These are phyloP conservation scores for Metarhizium humberi DNA, from an alignment of 2,329 filamentous ascomycete species.

Conservation along the genomic window DNA sequence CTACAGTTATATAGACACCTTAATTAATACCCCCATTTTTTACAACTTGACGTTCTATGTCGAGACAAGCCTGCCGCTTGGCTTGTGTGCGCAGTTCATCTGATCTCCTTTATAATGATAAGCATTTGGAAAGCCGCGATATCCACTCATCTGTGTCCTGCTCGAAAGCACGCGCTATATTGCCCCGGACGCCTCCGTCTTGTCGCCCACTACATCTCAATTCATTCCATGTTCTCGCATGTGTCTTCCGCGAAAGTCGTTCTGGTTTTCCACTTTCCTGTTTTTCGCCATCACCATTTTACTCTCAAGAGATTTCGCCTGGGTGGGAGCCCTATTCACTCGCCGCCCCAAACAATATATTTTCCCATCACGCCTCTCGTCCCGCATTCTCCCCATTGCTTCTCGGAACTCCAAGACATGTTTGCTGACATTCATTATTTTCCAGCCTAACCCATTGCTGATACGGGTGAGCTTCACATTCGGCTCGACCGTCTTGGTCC, in stretches of 20 bases:
- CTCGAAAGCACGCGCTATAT: no score
- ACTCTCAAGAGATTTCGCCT: not conserved
- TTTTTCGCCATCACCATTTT: not conserved
- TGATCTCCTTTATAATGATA: no score
- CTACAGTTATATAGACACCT: conserved; percentile 2
- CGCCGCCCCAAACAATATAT: not conserved
- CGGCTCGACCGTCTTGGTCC: not conserved
- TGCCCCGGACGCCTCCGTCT: no score
- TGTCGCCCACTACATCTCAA: no score
- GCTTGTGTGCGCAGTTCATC: no score
- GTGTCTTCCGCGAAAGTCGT: no score
- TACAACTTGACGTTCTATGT: no score
- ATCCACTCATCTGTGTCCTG: no score
- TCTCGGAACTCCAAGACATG: not conserved
- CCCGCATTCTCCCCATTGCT: not conserved
- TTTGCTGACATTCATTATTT: not conserved
- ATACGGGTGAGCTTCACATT: not conserved
- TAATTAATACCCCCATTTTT: not conserved
- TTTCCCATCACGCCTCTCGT: not conserved
- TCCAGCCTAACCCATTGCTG: not conserved
- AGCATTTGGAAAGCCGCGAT: no score
- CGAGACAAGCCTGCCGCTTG: no score
- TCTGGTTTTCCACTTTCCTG: no score
- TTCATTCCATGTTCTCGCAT: no score
- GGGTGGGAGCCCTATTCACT: not conserved